Evolutionary conservation across 192 early-diverging fungal genomes (phyloP), one percentile per base, ranked within the genome.

Genomic region (Coemansia reversa): DNA sequence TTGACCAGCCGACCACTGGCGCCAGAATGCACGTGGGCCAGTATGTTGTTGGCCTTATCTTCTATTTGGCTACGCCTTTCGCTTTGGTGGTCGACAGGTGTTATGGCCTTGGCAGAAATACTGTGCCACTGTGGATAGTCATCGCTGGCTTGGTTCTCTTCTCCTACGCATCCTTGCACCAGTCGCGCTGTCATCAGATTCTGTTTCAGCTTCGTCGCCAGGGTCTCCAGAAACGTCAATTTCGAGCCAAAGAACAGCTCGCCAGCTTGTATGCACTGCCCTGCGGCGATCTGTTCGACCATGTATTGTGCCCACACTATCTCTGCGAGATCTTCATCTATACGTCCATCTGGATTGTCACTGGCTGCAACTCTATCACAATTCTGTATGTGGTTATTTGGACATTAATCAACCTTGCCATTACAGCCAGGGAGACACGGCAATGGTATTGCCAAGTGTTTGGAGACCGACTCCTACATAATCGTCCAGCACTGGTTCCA

Each of bases 301-400:
- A 74, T 32, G 66, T 89, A 3, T 83, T 86, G 9, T 75, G 82
- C 3, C 88, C 90, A 27, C 90, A 92, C 72, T 92, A 88, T 58
- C 78, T 87, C 18, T 85, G 85, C 55, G 90, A 92, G 66, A 88
- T 92, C 51, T 55, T 92, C 4, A 72, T 92, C 19, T 92, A 92
- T 62, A 7, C 84, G 27, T 82, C 83, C 3, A 62, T 89, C 16
- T 82, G 80, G 30, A 65, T 89, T n/a, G 69, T 87, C 25, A 73
- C 76, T 4, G 74, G 58, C 7, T 84, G 74, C 55, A 58, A 60
- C 42, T 76, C 64, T 33, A 60, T 57, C 50, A 79, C 81, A 8
- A 39, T 86, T 7, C 28, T 82, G 20, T 62, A 65, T 20, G 79
- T 83, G 2, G 67, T 86, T n/a, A 20, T 80, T 3, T 93, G 89